A percentile compares a stretch with the other conserved stretches of the same genome.
Evolutionary conservation across 495 filamentous ascomycete species (phyloP).

Genomic region (Schizothecium vesticola): DNA sequence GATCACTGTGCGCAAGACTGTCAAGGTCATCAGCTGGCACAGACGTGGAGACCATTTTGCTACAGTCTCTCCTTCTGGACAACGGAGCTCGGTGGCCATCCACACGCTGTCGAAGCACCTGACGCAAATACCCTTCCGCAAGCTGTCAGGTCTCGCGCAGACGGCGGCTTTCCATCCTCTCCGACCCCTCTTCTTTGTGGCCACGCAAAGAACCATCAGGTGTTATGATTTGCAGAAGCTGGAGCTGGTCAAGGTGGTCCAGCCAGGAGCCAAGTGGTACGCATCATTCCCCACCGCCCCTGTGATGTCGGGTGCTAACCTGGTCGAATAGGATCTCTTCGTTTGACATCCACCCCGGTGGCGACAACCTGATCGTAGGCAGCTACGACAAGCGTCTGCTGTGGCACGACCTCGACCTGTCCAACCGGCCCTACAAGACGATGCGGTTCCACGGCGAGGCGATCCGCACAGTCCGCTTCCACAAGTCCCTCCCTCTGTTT

Average conservation of each 20-base stretch:
- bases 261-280: constrained; percentile 71
- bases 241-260: constrained; percentile 81
- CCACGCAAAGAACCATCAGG: constrained; percentile 85
- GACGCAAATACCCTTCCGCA: constrained; percentile 90
- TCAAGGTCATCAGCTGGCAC: constrained; percentile 94
- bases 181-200: constrained; percentile 89
- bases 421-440: constrained; percentile 85
- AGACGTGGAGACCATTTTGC: constrained; percentile 90
- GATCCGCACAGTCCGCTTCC: constrained; percentile 80
- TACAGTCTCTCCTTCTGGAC: constrained; percentile 75
- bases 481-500: constrained; percentile 81
- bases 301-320: background rate
- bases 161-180: constrained; percentile 90
- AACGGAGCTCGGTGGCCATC: constrained; percentile 83
- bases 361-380: constrained; percentile 89
- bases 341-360: constrained; percentile 86
- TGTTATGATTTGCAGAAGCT: constrained; percentile 88
- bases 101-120: constrained; percentile 93
- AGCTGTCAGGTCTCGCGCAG: constrained; percentile 77
- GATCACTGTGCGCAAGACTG: constrained; percentile 69
- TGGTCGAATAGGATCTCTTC: constrained; percentile 72
- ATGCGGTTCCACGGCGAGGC: constrained; percentile 89
- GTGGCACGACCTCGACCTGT: constrained; percentile 96
- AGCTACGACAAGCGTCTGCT: constrained; percentile 90
- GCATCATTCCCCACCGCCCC: background rate